A percentile compares a stretch with the other conserved stretches of the same genome.
These are phyloP conservation scores for Colletotrichum musicola DNA, from an alignment of 2,329 filamentous ascomycete species.

Conservation along the genomic window DNA sequence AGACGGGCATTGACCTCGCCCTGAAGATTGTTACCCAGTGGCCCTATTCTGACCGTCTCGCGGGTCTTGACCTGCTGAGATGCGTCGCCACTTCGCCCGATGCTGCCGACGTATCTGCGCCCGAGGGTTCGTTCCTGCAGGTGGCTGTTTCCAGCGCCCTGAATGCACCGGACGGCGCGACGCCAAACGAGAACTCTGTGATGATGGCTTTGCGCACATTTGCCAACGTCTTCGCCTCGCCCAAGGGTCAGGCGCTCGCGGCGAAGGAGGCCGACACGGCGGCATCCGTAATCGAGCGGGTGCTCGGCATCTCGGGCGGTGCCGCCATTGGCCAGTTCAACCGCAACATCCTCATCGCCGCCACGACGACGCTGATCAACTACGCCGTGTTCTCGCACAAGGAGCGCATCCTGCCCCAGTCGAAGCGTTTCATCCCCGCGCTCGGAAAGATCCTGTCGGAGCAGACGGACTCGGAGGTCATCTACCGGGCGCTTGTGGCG, in stretches of 20 bases:
- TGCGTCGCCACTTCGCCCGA: constrained; percentile 78
- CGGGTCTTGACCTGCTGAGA: constrained; percentile 89
- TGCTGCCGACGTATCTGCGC: constrained; percentile 71
- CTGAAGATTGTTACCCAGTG: constrained; percentile 81
- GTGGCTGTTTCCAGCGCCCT: constrained; percentile 56
- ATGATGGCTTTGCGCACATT: constrained; percentile 89
- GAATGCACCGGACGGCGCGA: constrained; percentile 61
- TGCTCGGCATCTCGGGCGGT: constrained; percentile 64
- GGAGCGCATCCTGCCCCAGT: constrained; percentile 53
- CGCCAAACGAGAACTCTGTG: constrained; percentile 80
- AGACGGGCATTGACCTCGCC: constrained; percentile 71
- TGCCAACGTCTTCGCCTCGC: constrained; percentile 84
- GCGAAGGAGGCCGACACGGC: constrained; percentile 70
- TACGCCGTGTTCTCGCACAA: constrained; percentile 77
- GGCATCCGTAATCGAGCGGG: constrained; percentile 72
- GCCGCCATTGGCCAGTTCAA: constrained; percentile 70
- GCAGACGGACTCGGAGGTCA: constrained; percentile 82
- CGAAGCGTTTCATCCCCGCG: constrained; percentile 67
- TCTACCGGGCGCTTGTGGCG: constrained; percentile 86
- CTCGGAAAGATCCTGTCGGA: constrained; percentile 72
- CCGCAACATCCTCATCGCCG: constrained; percentile 84
- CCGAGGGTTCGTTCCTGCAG: constrained; percentile 71
- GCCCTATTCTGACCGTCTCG: constrained; percentile 84
- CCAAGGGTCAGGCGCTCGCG: constrained; percentile 76
- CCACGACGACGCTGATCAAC: constrained; percentile 87